Conservation (phyloP, 768 basidiomycete species). For the Tylopilus balloui region DNA sequence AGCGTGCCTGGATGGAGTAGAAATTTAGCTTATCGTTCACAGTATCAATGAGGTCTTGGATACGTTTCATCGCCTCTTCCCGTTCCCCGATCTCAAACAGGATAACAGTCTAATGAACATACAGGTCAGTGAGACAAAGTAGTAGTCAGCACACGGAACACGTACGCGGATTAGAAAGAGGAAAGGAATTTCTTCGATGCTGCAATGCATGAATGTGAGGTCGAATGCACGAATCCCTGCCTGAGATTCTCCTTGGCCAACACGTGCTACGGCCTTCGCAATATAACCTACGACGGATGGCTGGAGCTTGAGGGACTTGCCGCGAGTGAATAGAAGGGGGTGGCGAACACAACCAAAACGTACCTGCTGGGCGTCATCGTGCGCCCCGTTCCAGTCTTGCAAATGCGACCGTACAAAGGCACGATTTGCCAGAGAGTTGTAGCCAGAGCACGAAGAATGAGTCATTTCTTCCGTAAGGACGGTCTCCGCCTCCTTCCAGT, state of each 20-base stretch:
- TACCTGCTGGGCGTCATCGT: constrained; percentile 10
- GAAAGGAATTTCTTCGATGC: constrained; percentile 4
- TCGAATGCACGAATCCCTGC: constrained; percentile 13
- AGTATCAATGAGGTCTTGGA: constrained; percentile 10
- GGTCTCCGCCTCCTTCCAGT: constrained; percentile 7
- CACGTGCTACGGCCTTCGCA: constrained; percentile 13
- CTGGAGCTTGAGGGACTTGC: constrained; percentile 11
- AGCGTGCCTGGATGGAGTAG: constrained; percentile 8
- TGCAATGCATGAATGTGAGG: constrained; percentile 13
- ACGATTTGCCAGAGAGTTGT: constrained; percentile 5
- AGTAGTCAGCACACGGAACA: not conserved
- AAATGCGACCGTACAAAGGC: constrained; percentile 10
- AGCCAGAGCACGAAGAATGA: not conserved
- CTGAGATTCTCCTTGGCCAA: constrained; percentile 10
- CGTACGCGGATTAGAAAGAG: constrained; percentile 13
- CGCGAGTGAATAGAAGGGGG: not conserved
- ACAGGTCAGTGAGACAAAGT: not conserved
- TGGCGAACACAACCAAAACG: not conserved
- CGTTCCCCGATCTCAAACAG: constrained; percentile 7
- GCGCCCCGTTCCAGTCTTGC: constrained; percentile 8
- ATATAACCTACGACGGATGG: constrained; percentile 12
- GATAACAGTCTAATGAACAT: constrained; percentile 6
- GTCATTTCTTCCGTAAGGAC: constrained; percentile 8
- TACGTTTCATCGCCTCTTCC: constrained; percentile 13
- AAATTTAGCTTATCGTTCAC: constrained; percentile 8